Conservation (phyloP, 441 rosid genomes). For the Aleurites moluccanus region DNA sequence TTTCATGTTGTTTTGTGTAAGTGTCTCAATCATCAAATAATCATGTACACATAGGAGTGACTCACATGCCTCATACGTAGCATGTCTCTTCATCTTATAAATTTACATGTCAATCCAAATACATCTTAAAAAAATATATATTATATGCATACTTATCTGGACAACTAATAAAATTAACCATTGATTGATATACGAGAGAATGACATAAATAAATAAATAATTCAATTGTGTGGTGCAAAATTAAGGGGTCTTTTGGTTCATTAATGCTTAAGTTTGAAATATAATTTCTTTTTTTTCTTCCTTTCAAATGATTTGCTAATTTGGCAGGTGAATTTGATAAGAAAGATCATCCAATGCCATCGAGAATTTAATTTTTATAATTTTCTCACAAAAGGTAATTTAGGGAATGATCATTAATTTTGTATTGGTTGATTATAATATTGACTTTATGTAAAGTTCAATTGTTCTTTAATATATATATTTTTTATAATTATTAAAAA, state of each 20-base stretch:
- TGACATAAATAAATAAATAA: background rate
- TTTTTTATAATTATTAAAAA: no score
- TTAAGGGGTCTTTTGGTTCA: slow-evolving; percentile 18
- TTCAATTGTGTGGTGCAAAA: slow-evolving; percentile 22
- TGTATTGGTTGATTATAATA: no score
- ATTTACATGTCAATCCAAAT: slow-evolving; percentile 1
- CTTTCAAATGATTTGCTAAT: background rate
- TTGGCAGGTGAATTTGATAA: background rate
- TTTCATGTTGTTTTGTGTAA: background rate
- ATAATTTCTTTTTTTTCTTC: background rate
- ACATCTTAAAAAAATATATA: background rate
- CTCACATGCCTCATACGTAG: slow-evolving; percentile 36
- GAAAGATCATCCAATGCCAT: background rate
- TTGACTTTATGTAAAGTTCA: no score
- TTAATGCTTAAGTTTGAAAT: background rate
- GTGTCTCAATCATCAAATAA: background rate
- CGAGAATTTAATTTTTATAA: background rate
- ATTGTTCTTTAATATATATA: no score
- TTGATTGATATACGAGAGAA: background rate
- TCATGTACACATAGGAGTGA: slow-evolving; percentile 21
- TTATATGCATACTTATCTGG: background rate
- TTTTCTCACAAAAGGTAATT: no score
- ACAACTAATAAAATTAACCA: slow-evolving; percentile 14
- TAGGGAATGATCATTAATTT: no score
- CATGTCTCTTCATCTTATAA: slow-evolving; percentile 33